Percentiles rank a stretch among this genome's conserved stretches.
Evolutionary conservation across 331 rosid genomes (phyloP).

Genomic region (Quercus tomentella): DNA sequence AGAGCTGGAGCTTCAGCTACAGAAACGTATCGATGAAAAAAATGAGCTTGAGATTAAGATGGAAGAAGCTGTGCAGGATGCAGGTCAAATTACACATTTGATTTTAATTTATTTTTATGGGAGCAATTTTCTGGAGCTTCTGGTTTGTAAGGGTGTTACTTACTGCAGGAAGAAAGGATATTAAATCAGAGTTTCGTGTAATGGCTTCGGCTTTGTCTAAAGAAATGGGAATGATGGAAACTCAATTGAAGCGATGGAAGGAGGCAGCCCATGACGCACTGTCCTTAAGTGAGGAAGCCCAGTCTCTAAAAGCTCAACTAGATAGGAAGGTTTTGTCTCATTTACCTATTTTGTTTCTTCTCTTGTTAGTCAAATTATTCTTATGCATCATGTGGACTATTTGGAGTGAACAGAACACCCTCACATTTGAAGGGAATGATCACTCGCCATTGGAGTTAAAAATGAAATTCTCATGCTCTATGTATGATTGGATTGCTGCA

Average conservation of each 20-base stretch:
- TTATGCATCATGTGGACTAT: no score
- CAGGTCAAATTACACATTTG: conserved; percentile 39
- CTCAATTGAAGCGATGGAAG: conserved; percentile 86
- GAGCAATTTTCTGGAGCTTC: conserved; percentile 20
- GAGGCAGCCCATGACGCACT: conserved; percentile 80
- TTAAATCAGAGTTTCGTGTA: conserved; percentile 84
- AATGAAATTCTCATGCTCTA: no score
- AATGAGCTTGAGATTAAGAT: conserved; percentile 73
- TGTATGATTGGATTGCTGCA: no score
- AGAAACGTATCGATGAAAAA: conserved; percentile 60
- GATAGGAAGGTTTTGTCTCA: conserved; percentile 57
- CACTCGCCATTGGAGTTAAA: no score
- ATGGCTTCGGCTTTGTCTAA: conserved; percentile 91
- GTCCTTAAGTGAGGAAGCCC: conserved; percentile 66
- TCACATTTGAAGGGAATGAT: no score
- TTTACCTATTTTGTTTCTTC: not conserved
- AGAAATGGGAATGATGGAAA: conserved; percentile 97
- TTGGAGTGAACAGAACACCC: no score
- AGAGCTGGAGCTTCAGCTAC: conserved; percentile 82
- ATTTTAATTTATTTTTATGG: conserved; percentile 12
- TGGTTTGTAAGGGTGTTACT: conserved; percentile 28
- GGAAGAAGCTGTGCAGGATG: conserved; percentile 90
- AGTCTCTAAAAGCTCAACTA: conserved; percentile 50
- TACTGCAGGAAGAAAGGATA: conserved; percentile 86
- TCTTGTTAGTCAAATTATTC: not conserved